A percentile compares a stretch with the other conserved stretches of the same genome.
Conservation (phyloP, 2,329 filamentous ascomycete genomes). For the Curvularia sp. region DNA sequence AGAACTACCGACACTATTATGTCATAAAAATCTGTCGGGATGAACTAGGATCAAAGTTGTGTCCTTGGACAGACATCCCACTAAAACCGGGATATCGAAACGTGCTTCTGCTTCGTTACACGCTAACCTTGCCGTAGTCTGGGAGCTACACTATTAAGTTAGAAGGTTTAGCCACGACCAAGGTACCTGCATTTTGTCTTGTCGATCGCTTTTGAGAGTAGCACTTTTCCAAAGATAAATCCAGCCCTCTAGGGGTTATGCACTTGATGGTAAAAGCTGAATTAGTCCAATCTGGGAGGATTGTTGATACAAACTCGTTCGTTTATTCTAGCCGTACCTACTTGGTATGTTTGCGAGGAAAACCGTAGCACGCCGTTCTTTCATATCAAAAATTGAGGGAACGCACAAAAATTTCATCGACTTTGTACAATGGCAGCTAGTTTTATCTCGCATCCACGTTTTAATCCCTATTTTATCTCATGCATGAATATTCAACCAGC, state of each 20-base stretch:
- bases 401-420: neutral
- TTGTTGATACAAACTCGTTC: neutral
- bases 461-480: neutral
- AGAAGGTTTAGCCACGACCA: neutral
- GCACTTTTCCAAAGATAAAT: neutral
- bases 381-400: neutral
- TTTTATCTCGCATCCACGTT: neutral
- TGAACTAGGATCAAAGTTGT: neutral
- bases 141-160: neutral
- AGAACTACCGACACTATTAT: neutral
- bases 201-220: neutral
- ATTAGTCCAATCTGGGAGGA: neutral
- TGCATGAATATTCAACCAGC: neutral
- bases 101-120: neutral
- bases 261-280: neutral
- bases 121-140: neutral
- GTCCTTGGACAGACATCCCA: neutral
- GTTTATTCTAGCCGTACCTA: neutral
- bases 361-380: neutral
- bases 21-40: neutral
- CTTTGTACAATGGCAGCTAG: neutral
- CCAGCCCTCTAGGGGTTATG: neutral
- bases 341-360: neutral
- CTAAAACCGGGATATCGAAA: neutral
- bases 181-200: neutral